phyloP scores from a whole-genome alignment of 2,329 filamentous ascomycete species.

The Clathrospora elynae region DNA sequence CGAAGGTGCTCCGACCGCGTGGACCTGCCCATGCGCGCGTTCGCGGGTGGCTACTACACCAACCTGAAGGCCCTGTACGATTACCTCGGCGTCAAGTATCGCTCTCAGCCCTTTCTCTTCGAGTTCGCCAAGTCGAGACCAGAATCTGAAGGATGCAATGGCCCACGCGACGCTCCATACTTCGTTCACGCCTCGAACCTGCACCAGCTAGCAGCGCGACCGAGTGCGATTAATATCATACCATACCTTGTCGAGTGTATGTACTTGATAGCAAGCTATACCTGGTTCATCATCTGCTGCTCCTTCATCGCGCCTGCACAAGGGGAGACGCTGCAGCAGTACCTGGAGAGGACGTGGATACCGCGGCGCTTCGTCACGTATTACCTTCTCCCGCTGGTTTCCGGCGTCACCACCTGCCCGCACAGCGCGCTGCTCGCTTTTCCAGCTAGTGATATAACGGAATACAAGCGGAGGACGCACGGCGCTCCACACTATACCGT shows the following conservation, averaged over 20 bases:
- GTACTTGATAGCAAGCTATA: slow-evolving; percentile 56
- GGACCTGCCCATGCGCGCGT: slow-evolving; percentile 59
- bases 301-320: slow-evolving; percentile 53
- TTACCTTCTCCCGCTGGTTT: slow-evolving; percentile 62
- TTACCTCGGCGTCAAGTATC: slow-evolving; percentile 58
- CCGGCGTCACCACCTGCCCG: slow-evolving; percentile 61
- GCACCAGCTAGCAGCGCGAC: slow-evolving; percentile 56
- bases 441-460: slow-evolving; percentile 59
- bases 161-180: slow-evolving; percentile 43
- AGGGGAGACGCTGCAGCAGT: slow-evolving; percentile 56
- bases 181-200: slow-evolving; percentile 62
- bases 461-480: slow-evolving; percentile 57
- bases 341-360: slow-evolving; percentile 57
- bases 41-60: slow-evolving; percentile 59
- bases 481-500: slow-evolving; percentile 59
- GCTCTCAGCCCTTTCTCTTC: slow-evolving; percentile 60
- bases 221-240: slow-evolving; percentile 43
- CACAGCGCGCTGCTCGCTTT: slow-evolving; percentile 58
- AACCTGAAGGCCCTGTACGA: slow-evolving; percentile 63
- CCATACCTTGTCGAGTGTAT: slow-evolving; percentile 52
- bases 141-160: not conserved
- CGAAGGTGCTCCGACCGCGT: slow-evolving; percentile 42
- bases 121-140: slow-evolving; percentile 51
- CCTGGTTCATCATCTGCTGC: slow-evolving; percentile 61
- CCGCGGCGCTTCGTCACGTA: slow-evolving; percentile 55